Evolutionary conservation across 2,329 filamentous ascomycete genomes (phyloP), one percentile per base, ranked within the genome.

Genomic region (Colletotrichum tabaci): DNA sequence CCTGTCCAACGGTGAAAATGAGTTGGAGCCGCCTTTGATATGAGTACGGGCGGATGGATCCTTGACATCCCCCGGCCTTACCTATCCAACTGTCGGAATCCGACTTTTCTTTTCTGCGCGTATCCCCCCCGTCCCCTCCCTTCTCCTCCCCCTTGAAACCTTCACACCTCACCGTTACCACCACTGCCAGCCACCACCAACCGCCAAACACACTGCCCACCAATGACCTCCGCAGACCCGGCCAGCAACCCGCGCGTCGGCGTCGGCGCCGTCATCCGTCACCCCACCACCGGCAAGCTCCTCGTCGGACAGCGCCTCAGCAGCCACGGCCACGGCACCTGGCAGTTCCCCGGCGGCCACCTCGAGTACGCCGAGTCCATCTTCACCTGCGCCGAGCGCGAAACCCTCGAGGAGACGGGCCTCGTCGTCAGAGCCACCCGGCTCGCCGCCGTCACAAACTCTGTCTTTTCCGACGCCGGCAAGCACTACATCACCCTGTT

Each of bases 281-380:
- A 85, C 66, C 9, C 35, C 12, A 74, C 74, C 2, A 76, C 83
- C 12, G 85, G 84, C 21, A 79, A 82, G 61, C 73, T 89, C 52
- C 74, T 89, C 8, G 74, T 87, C 7, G 86, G 87, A 8, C 83
- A 82, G 65, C 83, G 88, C 12, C 82, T 82, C 66, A 84, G 85
- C 1, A 84, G 83, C 66, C 86, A 87, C 78, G 9, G 79, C 84
- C 1, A 42, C 55, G 55, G 55, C 35, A 57, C 55, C 12, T 74
- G 66, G 67, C 56, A 60, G 2, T 73, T 74, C 16, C 74, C 67
- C 7, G 72, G 74, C 18, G 72, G 74, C 3, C 74, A 74, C 44
- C 68, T 74, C 42, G 73, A 74, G 44, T 60, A 74, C n/a, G 66
- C 53, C 26, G 73, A 74, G 42, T 58, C 53, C 16, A 64, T 74